Conservation (phyloP, 768 basidiomycete species). For the Naganishia vishniacii region DNA sequence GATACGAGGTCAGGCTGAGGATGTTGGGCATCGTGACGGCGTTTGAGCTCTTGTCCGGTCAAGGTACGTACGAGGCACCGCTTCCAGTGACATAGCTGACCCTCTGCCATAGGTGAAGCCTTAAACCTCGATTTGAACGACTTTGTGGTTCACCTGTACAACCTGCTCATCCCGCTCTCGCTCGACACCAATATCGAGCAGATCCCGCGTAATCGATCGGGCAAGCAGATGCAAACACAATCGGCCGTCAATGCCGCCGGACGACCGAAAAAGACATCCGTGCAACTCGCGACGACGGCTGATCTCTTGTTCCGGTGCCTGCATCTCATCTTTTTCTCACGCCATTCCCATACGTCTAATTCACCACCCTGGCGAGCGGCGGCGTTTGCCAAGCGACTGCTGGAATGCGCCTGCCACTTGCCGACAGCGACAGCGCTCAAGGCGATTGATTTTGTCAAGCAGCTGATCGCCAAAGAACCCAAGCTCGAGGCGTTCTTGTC, state of each 20-base stretch:
- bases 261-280: constrained; percentile 29
- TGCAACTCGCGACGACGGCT: constrained; percentile 44
- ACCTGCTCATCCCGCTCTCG: constrained; percentile 69
- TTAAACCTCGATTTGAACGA: constrained; percentile 89
- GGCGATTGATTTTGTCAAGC: constrained; percentile 66
- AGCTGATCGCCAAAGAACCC: constrained; percentile 68
- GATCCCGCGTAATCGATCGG: constrained; percentile 45
- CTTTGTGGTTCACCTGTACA: constrained; percentile 77
- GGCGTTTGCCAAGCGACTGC: constrained; percentile 88
- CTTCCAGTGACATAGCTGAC: neutral
- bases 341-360: constrained; percentile 55
- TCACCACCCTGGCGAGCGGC: constrained; percentile 69
- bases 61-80: constrained; percentile 75
- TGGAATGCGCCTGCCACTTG: constrained; percentile 75
- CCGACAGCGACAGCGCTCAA: constrained; percentile 62
- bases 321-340: constrained; percentile 71
- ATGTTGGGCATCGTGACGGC: constrained; percentile 88
- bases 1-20: constrained; percentile 52
- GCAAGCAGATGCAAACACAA: constrained; percentile 22
- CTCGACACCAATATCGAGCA: constrained; percentile 63
- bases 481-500: constrained; percentile 76
- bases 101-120: constrained; percentile 68
- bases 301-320: constrained; percentile 79
- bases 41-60: constrained; percentile 93
- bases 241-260: constrained; percentile 28